phyloP scores from a whole-genome alignment of 768 basidiomycete genomes.

The Mycena albidolilacea region DNA sequence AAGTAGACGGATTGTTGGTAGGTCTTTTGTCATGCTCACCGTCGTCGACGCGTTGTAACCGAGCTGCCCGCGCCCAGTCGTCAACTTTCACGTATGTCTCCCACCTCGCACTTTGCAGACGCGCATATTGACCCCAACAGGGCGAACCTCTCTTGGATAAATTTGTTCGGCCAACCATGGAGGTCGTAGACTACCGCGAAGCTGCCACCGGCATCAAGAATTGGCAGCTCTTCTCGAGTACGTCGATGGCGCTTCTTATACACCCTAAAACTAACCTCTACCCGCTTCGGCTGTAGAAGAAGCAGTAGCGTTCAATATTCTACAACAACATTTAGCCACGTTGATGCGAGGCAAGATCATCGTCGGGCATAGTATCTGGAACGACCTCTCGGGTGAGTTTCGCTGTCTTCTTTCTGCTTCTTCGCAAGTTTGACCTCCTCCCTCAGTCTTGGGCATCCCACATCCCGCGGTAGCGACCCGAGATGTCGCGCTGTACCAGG shows the following conservation, averaged over 20 bases:
- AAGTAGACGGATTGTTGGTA: constrained; percentile 57
- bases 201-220: constrained; percentile 64
- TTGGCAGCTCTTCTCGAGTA: constrained; percentile 57
- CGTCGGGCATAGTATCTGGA: constrained; percentile 86
- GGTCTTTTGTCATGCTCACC: constrained; percentile 36
- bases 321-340: constrained; percentile 77
- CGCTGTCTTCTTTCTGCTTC: constrained; percentile 33
- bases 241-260: constrained; percentile 36
- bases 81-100: constrained; percentile 35
- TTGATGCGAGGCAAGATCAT: constrained; percentile 79
- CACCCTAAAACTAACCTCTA: constrained; percentile 16
- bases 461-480: constrained; percentile 85
- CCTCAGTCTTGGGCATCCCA: constrained; percentile 81
- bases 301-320: constrained; percentile 69
- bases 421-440: constrained; percentile 28
- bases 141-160: constrained; percentile 60
- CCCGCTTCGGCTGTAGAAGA: constrained; percentile 54
- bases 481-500: constrained; percentile 84
- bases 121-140: constrained; percentile 6
- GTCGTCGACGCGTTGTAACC: constrained; percentile 46
- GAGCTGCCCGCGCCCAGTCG: constrained; percentile 3
- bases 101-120: not conserved
- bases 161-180: constrained; percentile 66
- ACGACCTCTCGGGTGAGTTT: constrained; percentile 80
- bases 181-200: constrained; percentile 66